Base-by-base conservation (phyloP, 257 asterid species). In the Vinca minor region DNA sequence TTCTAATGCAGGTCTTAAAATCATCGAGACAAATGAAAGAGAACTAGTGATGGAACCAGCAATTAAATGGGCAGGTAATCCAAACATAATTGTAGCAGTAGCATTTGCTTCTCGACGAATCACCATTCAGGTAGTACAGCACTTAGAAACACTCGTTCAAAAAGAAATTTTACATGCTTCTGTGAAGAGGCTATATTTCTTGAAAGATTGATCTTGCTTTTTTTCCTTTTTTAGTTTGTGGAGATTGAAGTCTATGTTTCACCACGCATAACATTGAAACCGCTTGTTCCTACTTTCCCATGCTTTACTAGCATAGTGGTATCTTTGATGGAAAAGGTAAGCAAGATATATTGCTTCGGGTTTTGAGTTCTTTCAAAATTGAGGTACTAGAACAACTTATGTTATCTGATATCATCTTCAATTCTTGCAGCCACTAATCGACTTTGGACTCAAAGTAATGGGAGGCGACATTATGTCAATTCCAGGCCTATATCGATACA, bases 11-110 rank as follows among this genome's bases (percentile, higher is more conserved):
- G 96, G 97, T 53, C 82, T 90, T 39, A 90, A 87, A 76, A 84
- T 87, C 35, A 77, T 71, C 20, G 96, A 87, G 78, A 87, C 97
- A 31, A 90, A 90, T 58, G 97, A 90, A 82, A 87, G 66, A 62
- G 93, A 90, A 65, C 74, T 90, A 41, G 97, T 90, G 31, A 76
- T 90, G 79, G 95, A 90, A 81, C 93, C 97, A 32, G 87, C 79
- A 60, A 71, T 90, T 54, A 74, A 77, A 68, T 90, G 96, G 97
- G 96, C 92, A 10, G 96, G 96, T n/a, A 87, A 90, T 78, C 85
- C 96, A 4, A 82, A 82, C 58, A 85, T 90, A 46, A 46, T 77
- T 17, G 80, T 85, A 34, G 72, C 71, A 3, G 74, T 81, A 48
- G 80, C 81, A 31, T 65, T 85, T 73, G 73, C 85, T 25, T 85